Base-by-base conservation (phyloP, 331 rosid species). In the Spiraea crenata region DNA sequence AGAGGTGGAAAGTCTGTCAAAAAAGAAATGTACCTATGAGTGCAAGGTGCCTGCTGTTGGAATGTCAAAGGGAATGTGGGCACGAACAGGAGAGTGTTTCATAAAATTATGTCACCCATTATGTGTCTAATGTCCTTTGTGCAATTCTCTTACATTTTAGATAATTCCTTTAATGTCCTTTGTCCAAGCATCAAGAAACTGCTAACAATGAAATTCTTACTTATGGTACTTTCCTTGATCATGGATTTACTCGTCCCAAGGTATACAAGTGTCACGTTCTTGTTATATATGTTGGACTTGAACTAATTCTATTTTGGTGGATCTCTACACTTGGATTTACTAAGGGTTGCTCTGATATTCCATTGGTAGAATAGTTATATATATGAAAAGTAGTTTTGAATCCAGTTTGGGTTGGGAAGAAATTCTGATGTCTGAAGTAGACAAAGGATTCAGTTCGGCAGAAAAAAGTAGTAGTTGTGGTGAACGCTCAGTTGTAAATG, bases 211-310 rank as follows among this genome's bases (percentile, higher is more conserved):
- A 69, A 48, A 63, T 76, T 60, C 75, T 57, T 51, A n/a, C 39
- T 72, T 83, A 35, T 68, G 92, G 74, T 67, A 82, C 65, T 70
- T 80, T 91, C 70, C 92, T 84, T 76, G 99, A 93, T 84, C 99
- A 86, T 66, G 99, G 99, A 25, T 93, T 87, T 86, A 87, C 96
- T 62, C 97, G 97, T 70, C 99, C 99, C 44, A 93, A 93, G 97
- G 99, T 93, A 59, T 51, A 67, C 38, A 57, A 50, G 64, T 63
- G 19, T 46, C 57, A 54, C 54, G 41, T 65, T 34, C 45, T 70
- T 61, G 34, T 67, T 51, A 51, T 56, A n/a, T 61, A 55, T 67
- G 69, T 4, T 57, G 67, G 58, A 71, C 14, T 74, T 77, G 57
- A 11, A 20, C 38, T 69, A 69, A 55, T 56, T 5, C 42, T 38